A percentile compares a stretch with the other conserved stretches of the same genome.
Conservation (phyloP, 2,329 filamentous ascomycete species). For the Cytospora paraplurivora region DNA sequence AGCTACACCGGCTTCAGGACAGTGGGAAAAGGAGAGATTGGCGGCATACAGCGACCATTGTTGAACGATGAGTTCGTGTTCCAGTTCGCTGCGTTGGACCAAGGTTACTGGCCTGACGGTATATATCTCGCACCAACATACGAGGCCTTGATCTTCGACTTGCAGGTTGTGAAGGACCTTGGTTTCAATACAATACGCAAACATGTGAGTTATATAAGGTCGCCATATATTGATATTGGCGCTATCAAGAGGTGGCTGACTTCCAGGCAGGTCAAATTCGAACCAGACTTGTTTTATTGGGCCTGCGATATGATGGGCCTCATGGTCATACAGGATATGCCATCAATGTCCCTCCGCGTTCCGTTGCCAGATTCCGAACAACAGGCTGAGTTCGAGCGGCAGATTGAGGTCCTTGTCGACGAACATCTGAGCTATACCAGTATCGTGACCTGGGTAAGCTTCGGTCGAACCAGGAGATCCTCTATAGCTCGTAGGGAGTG, state of each 20-base stretch:
- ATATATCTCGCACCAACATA: slow-evolving; percentile 65
- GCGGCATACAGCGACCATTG: slow-evolving; percentile 62
- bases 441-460: slow-evolving; percentile 63
- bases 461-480: slow-evolving; percentile 28
- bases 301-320: slow-evolving; percentile 68
- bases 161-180: slow-evolving; percentile 63
- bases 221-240: neutral
- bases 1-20: slow-evolving; percentile 74
- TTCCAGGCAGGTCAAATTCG: slow-evolving; percentile 61
- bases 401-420: slow-evolving; percentile 62
- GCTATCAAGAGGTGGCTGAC: neutral
- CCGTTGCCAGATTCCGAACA: slow-evolving; percentile 46
- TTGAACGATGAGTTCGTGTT: slow-evolving; percentile 72
- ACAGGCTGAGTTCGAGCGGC: slow-evolving; percentile 65
- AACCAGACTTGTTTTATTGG: slow-evolving; percentile 67
- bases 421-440: slow-evolving; percentile 67
- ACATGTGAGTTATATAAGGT: slow-evolving; percentile 54
- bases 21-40: slow-evolving; percentile 56
- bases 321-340: slow-evolving; percentile 73
- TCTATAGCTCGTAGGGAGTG: no score
- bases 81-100: slow-evolving; percentile 68
- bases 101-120: slow-evolving; percentile 73
- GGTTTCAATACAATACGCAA: slow-evolving; percentile 74
- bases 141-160: slow-evolving; percentile 69
- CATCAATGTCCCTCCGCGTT: slow-evolving; percentile 49